Evolutionary conservation across 495 filamentous ascomycete genomes (phyloP), one percentile per base, ranked within the genome.

Genomic region (Hypomontagnella monticulosa): DNA sequence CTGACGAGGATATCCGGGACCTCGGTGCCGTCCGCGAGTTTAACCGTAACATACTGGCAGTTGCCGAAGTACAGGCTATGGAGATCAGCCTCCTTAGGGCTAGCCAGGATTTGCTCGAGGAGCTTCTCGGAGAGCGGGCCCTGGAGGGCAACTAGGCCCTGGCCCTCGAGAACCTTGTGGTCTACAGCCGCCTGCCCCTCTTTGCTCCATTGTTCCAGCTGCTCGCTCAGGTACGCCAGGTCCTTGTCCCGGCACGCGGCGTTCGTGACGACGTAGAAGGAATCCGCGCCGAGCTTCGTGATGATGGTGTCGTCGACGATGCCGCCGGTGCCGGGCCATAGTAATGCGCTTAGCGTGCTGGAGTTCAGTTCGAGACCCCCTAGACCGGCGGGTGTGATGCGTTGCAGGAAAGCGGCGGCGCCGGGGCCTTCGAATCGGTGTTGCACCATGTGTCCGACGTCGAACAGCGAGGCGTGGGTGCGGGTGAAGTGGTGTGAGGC

Each of bases 231-330:
- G 75, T 93, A 98, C 4, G 77, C 84, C 41, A 91, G 75, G 76
- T 98, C 96, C 75, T 97, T 96, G 14, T 90, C 87, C 40, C 91
- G 83, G 73, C 93, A 96, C 16, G 83, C 95, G n/a, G 95, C 95
- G 76, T 99, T 99, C 27, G 93, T 97, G 48, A 99, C 95, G 36
- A 97, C 83, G 77, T 97, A 97, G 78, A 96, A 97, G 33, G 76
- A 69, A 40, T 90, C 86, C 12, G 84, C 83, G 11, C 80, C 81
- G 8, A 93, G 81, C 56, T 88, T 80, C 16, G 93, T 96, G 68
- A 99, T 89, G 54, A 99, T 89, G 6, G 89, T 90, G 76, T 99
- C 95, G 71, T 99, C 95, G 23, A 97, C 85, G 61, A 98, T 97
- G 12, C 95, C 94, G 33, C 95, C 95, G 0, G 90, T 94, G 0